Conservation (phyloP, 305 asterid species). For the Solanum hybrid region DNA sequence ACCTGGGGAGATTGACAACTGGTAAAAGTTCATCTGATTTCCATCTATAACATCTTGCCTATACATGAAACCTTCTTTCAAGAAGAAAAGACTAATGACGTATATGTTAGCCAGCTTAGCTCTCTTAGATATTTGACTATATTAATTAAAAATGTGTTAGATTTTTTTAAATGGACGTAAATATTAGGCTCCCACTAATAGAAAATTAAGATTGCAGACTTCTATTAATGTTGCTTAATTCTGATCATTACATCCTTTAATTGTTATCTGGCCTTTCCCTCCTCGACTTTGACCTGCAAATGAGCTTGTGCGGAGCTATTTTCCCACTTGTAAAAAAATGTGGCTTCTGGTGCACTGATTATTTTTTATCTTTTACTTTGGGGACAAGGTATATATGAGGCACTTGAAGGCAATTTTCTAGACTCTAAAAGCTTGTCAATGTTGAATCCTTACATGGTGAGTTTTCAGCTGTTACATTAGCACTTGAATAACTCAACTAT, state of each 20-base stretch:
- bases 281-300: not conserved
- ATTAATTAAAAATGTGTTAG: not conserved
- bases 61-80: not conserved
- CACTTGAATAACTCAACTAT: not conserved
- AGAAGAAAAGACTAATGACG: not conserved
- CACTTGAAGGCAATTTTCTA: constrained; percentile 49
- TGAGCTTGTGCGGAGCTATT: not conserved
- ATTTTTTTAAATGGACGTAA: not conserved
- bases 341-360: constrained; percentile 5
- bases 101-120: not conserved
- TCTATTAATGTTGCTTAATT: not conserved
- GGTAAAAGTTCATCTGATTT: constrained; percentile 31
- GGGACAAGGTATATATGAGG: constrained; percentile 71
- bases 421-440: constrained; percentile 67
- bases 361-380: constrained; percentile 11
- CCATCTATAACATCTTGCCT: not conserved
- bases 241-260: not conserved
- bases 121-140: not conserved
- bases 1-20: constrained; percentile 69
- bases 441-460: constrained; percentile 86
- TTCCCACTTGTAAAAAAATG: not conserved
- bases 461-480: constrained; percentile 3
- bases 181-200: not conserved
- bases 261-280: not conserved
- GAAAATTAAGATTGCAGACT: not conserved